Evolutionary conservation across 257 asterid species (phyloP), one percentile per base, ranked within the genome.

Genomic region (Salvia splendens): DNA sequence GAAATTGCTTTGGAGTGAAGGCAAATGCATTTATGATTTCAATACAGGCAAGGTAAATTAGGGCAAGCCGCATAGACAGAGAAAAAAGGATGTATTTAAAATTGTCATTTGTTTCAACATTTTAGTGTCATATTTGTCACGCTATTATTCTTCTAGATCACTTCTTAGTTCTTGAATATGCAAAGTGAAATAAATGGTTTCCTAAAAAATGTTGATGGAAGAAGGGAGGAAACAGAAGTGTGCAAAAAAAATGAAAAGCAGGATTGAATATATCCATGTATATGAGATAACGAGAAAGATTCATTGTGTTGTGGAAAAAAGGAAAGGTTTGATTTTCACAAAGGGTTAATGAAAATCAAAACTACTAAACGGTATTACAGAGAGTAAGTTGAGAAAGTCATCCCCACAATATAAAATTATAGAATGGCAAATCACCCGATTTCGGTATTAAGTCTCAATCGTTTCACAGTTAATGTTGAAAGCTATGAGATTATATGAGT

Each of bases 1-100:
- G 56, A 46, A 11, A 24, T 72, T 72, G 17, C 86, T 66, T 82
- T 69, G 36, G 75, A 74, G 87, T 75, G 65, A 79, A 82, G 87
- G 43, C 41, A 64, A 50, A 58, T 65, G 71, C 70, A 74, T 28
- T 69, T 69, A 36, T 65, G 64, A 30, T 64, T 55, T 65, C 53
- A 6, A 51, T 56, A 64, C 75, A 67, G 62, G 16, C 65, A 55
- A 72, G 17, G 17, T 36, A 36, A 33, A 32, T 5, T 40, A 28
- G 64, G 70, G 62, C 8, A 10, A 47, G 55, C 12, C 60, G 55
- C 59, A 53, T 48, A 35, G 62, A 40, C 61, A 12, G 38, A 24
- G 49, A 69, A 61, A 61, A 43, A 17, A 48, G 38, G 42, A 3
- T 30, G 24, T 20, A 17, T 45, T 20, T 56, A 2, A 11, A 0